These are phyloP conservation scores for Trichophyton simii DNA, from an alignment of 2,329 filamentous ascomycete species.

Conservation along the genomic window DNA sequence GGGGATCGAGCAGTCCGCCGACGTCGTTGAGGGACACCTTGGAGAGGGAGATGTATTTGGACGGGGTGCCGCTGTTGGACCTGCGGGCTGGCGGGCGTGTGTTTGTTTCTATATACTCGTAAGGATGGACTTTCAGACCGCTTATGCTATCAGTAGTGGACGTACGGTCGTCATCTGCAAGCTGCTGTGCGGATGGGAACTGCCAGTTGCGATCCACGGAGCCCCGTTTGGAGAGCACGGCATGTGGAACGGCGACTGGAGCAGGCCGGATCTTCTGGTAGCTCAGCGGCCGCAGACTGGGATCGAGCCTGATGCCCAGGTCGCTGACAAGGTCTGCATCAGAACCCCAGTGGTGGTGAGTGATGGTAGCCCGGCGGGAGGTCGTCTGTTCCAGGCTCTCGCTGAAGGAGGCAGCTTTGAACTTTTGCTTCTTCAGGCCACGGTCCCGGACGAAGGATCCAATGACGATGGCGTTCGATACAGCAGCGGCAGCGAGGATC, in stretches of 20 bases:
- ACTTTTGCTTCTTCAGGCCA: slow-evolving; percentile 80
- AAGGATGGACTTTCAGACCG: slow-evolving; percentile 24
- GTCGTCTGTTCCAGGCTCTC: slow-evolving; percentile 34
- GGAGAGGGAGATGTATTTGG: slow-evolving; percentile 34
- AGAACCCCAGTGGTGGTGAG: slow-evolving; percentile 65
- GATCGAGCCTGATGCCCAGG: slow-evolving; percentile 56
- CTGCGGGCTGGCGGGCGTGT: slow-evolving; percentile 12
- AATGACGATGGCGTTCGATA: slow-evolving; percentile 79
- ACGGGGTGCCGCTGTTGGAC: slow-evolving; percentile 21
- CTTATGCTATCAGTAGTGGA: slow-evolving; percentile 23
- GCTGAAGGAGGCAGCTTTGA: slow-evolving; percentile 44
- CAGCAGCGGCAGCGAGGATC: slow-evolving; percentile 72
- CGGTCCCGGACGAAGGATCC: slow-evolving; percentile 86
- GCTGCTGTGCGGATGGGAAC: slow-evolving; percentile 15
- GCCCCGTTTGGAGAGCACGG: slow-evolving; percentile 17
- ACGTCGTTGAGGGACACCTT: slow-evolving; percentile 75
- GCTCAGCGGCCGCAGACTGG: slow-evolving; percentile 35
- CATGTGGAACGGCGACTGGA: slow-evolving; percentile 27
- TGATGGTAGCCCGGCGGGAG: slow-evolving; percentile 42
- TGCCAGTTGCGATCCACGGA: slow-evolving; percentile 24
- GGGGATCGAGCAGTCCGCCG: slow-evolving; percentile 57
- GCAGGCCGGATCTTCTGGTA: slow-evolving; percentile 25
- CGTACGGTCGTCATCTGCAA: slow-evolving; percentile 20
- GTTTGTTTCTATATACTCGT: slow-evolving; percentile 24
- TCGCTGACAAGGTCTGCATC: slow-evolving; percentile 81